Evolutionary conservation across 352 stramenopile species (phyloP), one percentile per base, ranked within the genome.

Genomic region (Phytophthora kernoviae): DNA sequence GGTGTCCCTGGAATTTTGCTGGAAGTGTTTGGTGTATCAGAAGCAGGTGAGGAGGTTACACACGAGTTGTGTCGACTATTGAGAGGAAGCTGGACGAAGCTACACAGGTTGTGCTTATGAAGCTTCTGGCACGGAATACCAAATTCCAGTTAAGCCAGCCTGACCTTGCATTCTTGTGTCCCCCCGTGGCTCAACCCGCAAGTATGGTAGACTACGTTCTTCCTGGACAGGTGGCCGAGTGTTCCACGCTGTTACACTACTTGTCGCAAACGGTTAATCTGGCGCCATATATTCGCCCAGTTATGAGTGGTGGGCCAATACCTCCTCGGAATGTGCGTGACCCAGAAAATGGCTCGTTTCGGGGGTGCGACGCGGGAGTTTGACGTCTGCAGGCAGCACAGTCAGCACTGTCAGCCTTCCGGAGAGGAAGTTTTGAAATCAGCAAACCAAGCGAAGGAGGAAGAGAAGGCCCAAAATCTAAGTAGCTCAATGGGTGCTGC

Each of bases 41-140:
- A 77, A 53, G 76, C 85, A 7, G 80, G 84, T 5, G 86, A 96
- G 64, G 88, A 96, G 73, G 75, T 96, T 11, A 94, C 88, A 4
- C 70, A 92, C 43, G 88, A 96, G 36, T 61, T 96, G 20, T 93
- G 84, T 36, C 73, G 79, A 20, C 48, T 94, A 37, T 57, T 96
- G 9, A 96, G 42, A 73, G 85, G n/a, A 96, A 96, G 51, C 62
- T 96, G 7, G 88, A 96, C 44, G 88, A 96, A 64, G 80, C 83
- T 9, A 92, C 85, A 15, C 87, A 93, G 46, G 67, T 91, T 14
- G 88, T 96, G 40, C 48, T 96, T 26, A 95, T 95, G 86, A 96
- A 94, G 62, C 63, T 95, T 6, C 54, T 96, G 6, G 84, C 83
- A 18, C 77, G 86, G 52, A 95, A 96, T 40, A 79, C 73, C 2